phyloP scores from a whole-genome alignment of 768 basidiomycete genomes.

The Phylloporus sp. region DNA sequence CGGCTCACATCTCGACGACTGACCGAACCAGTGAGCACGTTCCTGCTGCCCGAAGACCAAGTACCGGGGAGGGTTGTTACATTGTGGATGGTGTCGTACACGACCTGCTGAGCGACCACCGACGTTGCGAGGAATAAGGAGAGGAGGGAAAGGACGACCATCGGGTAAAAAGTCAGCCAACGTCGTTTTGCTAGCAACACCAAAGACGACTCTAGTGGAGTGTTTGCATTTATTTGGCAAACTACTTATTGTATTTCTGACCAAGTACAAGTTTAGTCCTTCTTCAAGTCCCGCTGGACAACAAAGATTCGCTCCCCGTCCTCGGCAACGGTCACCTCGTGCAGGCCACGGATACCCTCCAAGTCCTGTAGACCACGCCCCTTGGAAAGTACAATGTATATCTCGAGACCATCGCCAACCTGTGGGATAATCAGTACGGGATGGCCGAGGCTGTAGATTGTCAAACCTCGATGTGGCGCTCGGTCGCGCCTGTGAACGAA shows the following conservation, averaged over 20 bases:
- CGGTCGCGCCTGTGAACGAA: slow-evolving; percentile 95
- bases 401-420: slow-evolving; percentile 96
- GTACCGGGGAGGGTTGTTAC: slow-evolving; percentile 71
- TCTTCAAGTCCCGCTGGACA: slow-evolving; percentile 75
- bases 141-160: slow-evolving; percentile 26
- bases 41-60: slow-evolving; percentile 78
- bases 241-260: slow-evolving; percentile 5
- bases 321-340: slow-evolving; percentile 57
- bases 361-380: slow-evolving; percentile 59
- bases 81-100: slow-evolving; percentile 53
- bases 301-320: slow-evolving; percentile 78
- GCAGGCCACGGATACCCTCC: slow-evolving; percentile 49
- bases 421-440: slow-evolving; percentile 26
- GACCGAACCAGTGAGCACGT: slow-evolving; percentile 79
- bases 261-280: slow-evolving; percentile 49
- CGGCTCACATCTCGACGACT: slow-evolving; percentile 34
- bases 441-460: slow-evolving; percentile 2
- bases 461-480: slow-evolving; percentile 93
- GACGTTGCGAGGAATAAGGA: slow-evolving; percentile 24
- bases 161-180: slow-evolving; percentile 13
- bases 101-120: slow-evolving; percentile 36
- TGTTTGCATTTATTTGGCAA: slow-evolving; percentile 30
- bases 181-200: slow-evolving; percentile 30
- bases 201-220: slow-evolving; percentile 28
- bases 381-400: slow-evolving; percentile 78